phyloP scores from a whole-genome alignment of 1,139 yeast genomes.

The Pneumocystis oryctolagi region DNA sequence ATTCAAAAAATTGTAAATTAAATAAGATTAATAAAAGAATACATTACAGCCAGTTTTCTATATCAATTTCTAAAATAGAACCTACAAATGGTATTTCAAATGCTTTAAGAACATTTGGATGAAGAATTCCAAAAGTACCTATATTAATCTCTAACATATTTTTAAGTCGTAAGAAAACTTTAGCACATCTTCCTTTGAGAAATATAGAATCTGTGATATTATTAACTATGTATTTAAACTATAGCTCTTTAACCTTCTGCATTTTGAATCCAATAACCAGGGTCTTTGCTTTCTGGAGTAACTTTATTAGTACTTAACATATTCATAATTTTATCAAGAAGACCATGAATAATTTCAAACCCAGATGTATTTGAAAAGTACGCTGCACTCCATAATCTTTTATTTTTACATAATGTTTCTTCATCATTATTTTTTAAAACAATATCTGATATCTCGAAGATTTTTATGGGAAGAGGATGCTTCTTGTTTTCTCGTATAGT shows the following conservation, averaged over 20 bases:
- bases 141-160: slow-evolving; percentile 31
- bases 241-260: slow-evolving; percentile 37
- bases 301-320: slow-evolving; percentile 66
- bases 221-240: not conserved
- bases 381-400: slow-evolving; percentile 88
- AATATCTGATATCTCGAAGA: slow-evolving; percentile 90
- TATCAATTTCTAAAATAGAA: slow-evolving; percentile 75
- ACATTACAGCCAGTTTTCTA: slow-evolving; percentile 59
- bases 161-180: slow-evolving; percentile 52
- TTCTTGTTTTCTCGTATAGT: slow-evolving; percentile 92
- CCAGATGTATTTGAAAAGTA: slow-evolving; percentile 92
- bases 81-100: slow-evolving; percentile 92
- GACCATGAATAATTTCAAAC: slow-evolving; percentile 86
- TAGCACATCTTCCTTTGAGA: slow-evolving; percentile 97
- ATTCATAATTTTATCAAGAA: slow-evolving; percentile 89
- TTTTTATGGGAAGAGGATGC: slow-evolving; percentile 85
- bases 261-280: slow-evolving; percentile 43
- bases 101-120: slow-evolving; percentile 76
- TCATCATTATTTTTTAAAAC: slow-evolving; percentile 65
- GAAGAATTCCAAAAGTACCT: slow-evolving; percentile 86
- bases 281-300: slow-evolving; percentile 38
- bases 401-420: slow-evolving; percentile 84
- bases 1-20: not conserved
- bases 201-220: slow-evolving; percentile 38
- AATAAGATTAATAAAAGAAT: not conserved